These are phyloP conservation scores for Sonneratia alba DNA, from an alignment of 345 rosid species.

Conservation along the genomic window DNA sequence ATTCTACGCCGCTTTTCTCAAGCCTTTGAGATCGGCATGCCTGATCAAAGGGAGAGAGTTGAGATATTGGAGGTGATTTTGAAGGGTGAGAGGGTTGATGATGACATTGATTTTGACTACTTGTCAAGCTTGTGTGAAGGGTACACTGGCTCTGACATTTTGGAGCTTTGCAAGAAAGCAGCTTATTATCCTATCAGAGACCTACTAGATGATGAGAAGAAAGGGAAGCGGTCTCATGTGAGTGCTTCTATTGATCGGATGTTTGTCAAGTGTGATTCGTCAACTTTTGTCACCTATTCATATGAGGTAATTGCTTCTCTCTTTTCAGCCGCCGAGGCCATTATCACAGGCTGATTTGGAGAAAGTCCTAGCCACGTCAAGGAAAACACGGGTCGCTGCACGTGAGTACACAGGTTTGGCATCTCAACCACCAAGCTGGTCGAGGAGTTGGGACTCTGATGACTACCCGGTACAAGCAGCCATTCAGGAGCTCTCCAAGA, in stretches of 20 bases:
- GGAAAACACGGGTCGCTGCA: constrained; percentile 72
- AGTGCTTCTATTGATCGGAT: constrained; percentile 16
- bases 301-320: background rate
- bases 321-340: constrained; percentile 59
- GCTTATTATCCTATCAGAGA: constrained; percentile 89
- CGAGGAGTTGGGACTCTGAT: constrained; percentile 41
- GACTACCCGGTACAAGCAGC: constrained; percentile 71
- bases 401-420: constrained; percentile 50
- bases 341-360: constrained; percentile 58
- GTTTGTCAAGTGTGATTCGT: background rate
- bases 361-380: constrained; percentile 54
- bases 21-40: constrained; percentile 92
- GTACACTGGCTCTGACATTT: constrained; percentile 87
- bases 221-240: constrained; percentile 52
- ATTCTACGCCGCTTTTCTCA: constrained; percentile 92
- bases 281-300: background rate
- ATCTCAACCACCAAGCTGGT: constrained; percentile 45
- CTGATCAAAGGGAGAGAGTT: constrained; percentile 63
- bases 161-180: constrained; percentile 94
- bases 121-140: constrained; percentile 72
- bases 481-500: constrained; percentile 71
- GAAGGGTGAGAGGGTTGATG: constrained; percentile 68
- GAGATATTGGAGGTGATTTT: constrained; percentile 73
- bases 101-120: constrained; percentile 49
- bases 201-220: constrained; percentile 66